phyloP scores from a whole-genome alignment of 2,329 filamentous ascomycete species.

The Exophiala mesophila region DNA sequence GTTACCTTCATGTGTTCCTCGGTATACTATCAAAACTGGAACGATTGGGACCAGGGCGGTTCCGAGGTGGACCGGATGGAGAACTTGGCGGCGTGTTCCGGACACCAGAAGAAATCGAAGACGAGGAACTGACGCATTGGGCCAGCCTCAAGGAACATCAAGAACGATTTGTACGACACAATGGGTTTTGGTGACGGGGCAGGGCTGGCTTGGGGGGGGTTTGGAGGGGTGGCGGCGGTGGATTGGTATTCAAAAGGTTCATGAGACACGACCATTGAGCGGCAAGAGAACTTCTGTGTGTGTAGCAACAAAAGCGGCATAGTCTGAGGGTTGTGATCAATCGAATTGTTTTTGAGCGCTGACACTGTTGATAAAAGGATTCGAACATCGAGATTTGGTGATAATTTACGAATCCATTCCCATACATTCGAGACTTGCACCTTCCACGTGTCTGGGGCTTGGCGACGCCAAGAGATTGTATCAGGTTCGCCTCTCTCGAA shows the following conservation, averaged over 20 bases:
- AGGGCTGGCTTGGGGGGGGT: not conserved
- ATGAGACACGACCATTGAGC: constrained; percentile 1
- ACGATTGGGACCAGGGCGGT: constrained; percentile 40
- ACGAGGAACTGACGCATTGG: constrained; percentile 72
- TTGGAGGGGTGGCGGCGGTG: too few relatives aligned
- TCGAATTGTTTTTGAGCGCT: not conserved
- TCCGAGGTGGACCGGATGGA: constrained; percentile 16
- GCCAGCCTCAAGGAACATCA: constrained; percentile 75
- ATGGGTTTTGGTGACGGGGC: constrained; percentile 11
- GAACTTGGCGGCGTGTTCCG: constrained; percentile 12
- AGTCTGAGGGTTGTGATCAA: not conserved
- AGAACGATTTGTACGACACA: constrained; percentile 53
- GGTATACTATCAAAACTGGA: constrained; percentile 72
- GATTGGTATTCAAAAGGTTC: too few relatives aligned
- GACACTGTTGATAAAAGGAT: not conserved
- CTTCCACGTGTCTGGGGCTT: too few relatives aligned
- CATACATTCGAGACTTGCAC: too few relatives aligned
- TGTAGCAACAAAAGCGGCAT: not conserved
- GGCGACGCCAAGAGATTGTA: too few relatives aligned
- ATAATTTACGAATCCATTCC: too few relatives aligned
- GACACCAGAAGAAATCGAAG: constrained; percentile 56
- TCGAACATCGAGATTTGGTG: too few relatives aligned
- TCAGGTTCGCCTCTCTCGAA: too few relatives aligned
- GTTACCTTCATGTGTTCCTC: constrained; percentile 66
- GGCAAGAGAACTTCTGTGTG: not conserved